A percentile compares a stretch with the other conserved stretches of the same genome.
phyloP scores from a whole-genome alignment of 2,329 filamentous ascomycete genomes.

The Colletotrichum limetticola region DNA sequence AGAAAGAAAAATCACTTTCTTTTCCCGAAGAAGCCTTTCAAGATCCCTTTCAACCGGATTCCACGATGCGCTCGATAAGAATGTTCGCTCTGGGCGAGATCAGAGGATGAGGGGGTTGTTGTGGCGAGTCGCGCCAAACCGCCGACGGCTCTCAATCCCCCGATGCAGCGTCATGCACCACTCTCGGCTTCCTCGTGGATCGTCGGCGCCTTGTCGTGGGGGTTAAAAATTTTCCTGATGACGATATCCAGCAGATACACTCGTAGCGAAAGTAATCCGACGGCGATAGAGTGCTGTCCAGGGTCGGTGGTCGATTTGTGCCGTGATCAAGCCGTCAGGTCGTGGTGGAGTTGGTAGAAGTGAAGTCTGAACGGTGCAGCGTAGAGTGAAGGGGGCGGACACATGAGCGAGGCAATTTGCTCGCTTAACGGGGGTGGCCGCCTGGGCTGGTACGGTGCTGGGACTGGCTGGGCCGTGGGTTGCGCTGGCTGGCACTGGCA shows the following conservation, averaged over 20 bases:
- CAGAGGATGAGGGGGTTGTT: slow-evolving; percentile 39
- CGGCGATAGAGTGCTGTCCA: slow-evolving; percentile 26
- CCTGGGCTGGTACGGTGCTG: slow-evolving; percentile 16
- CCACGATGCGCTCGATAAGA: slow-evolving; percentile 38
- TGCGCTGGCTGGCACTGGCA: slow-evolving; percentile 31
- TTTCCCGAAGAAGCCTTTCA: slow-evolving; percentile 19
- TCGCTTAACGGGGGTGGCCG: slow-evolving; percentile 35
- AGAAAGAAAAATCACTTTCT: slow-evolving; percentile 11
- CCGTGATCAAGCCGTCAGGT: slow-evolving; percentile 30
- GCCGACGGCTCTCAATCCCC: slow-evolving; percentile 50
- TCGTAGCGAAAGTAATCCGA: slow-evolving; percentile 29
- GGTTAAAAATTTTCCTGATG: slow-evolving; percentile 2
- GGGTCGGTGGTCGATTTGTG: slow-evolving; percentile 29
- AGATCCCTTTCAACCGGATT: slow-evolving; percentile 15
- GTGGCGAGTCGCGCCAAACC: slow-evolving; percentile 51
- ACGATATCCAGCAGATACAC: slow-evolving; percentile 17
- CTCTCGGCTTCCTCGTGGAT: slow-evolving; percentile 24
- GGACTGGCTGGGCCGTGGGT: slow-evolving; percentile 21
- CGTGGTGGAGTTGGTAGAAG: slow-evolving; percentile 36
- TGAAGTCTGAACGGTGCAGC: slow-evolving; percentile 36
- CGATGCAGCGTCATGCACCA: slow-evolving; percentile 48
- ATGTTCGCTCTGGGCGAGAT: slow-evolving; percentile 30
- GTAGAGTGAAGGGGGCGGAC: slow-evolving; percentile 37
- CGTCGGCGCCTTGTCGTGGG: slow-evolving; percentile 13
- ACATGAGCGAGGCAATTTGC: slow-evolving; percentile 35